Conservation (phyloP, 331 rosid genomes). For the Rhamnella rubrinervis region DNA sequence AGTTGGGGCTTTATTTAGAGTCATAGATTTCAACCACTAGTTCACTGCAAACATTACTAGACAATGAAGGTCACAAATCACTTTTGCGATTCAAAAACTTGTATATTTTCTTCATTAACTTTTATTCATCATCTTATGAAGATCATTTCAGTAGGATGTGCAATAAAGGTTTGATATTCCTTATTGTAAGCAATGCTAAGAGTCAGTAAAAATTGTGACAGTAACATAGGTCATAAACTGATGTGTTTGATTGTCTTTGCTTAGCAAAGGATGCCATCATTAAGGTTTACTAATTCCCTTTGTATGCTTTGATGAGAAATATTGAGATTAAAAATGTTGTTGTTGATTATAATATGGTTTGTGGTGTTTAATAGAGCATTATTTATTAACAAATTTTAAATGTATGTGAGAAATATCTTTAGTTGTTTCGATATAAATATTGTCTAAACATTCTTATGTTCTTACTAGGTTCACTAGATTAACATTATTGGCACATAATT, state of each 20-base stretch:
- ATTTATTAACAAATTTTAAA: too few species aligned
- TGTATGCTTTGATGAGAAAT: background rate
- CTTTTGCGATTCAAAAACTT: background rate
- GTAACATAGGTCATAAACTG: slow-evolving; percentile 94
- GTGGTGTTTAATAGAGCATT: too few species aligned
- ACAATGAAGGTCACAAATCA: background rate
- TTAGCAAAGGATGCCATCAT: slow-evolving; percentile 97
- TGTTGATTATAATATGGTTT: too few species aligned
- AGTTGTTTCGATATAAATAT: too few species aligned
- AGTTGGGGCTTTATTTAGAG: background rate
- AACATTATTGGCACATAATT: too few species aligned
- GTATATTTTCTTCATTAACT: background rate
- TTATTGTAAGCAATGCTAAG: background rate
- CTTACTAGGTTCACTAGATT: too few species aligned
- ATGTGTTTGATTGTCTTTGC: slow-evolving; percentile 93
- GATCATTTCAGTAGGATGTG: background rate
- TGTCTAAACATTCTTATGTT: too few species aligned
- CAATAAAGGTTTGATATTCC: background rate
- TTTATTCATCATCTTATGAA: background rate
- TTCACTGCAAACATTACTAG: background rate
- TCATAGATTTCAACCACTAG: background rate
- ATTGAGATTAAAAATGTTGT: background rate
- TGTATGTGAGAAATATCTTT: too few species aligned
- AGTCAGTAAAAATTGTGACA: slow-evolving; percentile 34
- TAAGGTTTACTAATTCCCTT: slow-evolving; percentile 55